Percentiles rank a stretch among this genome's conserved stretches.
These are phyloP conservation scores for Colletotrichum sojae DNA, from an alignment of 2,329 filamentous ascomycete genomes.

Conservation along the genomic window DNA sequence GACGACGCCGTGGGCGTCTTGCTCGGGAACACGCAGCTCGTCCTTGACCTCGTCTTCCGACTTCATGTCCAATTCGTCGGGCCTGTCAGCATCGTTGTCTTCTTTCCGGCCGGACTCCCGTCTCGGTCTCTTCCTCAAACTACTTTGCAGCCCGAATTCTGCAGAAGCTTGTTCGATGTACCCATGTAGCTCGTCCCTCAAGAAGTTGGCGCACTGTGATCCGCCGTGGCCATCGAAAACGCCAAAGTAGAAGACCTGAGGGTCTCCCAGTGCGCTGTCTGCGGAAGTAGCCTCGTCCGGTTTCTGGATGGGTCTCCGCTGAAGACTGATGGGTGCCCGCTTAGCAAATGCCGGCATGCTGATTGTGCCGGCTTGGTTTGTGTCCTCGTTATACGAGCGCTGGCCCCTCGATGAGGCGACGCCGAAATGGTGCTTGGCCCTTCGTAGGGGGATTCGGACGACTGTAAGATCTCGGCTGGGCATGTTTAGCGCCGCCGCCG, in stretches of 20 bases:
- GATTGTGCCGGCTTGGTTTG: slow-evolving; percentile 94
- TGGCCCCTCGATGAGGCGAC: slow-evolving; percentile 84
- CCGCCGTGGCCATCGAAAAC: slow-evolving; percentile 98
- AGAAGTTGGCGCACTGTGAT: slow-evolving; percentile 86
- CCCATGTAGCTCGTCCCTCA: slow-evolving; percentile 85
- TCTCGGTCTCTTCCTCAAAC: slow-evolving; percentile 67
- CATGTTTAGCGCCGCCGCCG: slow-evolving; percentile 72
- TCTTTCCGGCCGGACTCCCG: slow-evolving; percentile 47
- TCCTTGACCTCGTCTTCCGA: slow-evolving; percentile 60
- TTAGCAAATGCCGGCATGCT: slow-evolving; percentile 94
- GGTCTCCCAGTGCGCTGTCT: slow-evolving; percentile 86
- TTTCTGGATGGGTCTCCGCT: slow-evolving; percentile 61
- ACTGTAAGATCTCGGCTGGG: slow-evolving; percentile 85
- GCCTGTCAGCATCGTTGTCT: slow-evolving; percentile 51
- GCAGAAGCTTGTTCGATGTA: slow-evolving; percentile 89
- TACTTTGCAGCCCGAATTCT: slow-evolving; percentile 84
- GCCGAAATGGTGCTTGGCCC: slow-evolving; percentile 97
- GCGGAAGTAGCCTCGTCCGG: slow-evolving; percentile 76
- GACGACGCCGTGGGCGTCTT: slow-evolving; percentile 50
- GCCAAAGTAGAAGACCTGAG: slow-evolving; percentile 97
- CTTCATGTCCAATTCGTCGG: slow-evolving; percentile 62
- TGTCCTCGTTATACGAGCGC: slow-evolving; percentile 92
- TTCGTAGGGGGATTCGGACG: slow-evolving; percentile 92
- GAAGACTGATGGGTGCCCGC: slow-evolving; percentile 77
- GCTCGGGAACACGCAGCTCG: slow-evolving; percentile 52